Evolutionary conservation across 176 grass and related monocot species (phyloP).

Genomic region (Chloris gayana): DNA sequence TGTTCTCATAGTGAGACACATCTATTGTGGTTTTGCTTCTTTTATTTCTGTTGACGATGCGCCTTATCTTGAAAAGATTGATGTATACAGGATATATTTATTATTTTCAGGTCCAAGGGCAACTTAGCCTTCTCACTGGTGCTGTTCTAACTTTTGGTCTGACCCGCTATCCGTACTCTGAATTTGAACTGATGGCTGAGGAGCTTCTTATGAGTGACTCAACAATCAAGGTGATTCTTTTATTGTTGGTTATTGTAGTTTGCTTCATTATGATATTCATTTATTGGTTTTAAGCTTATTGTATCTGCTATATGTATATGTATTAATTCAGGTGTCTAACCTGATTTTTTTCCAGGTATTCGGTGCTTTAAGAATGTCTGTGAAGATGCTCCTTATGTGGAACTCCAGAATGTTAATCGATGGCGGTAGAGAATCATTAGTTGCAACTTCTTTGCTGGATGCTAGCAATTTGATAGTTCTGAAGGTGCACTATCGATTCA

Average conservation of each 20-base stretch:
- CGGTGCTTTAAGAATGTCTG: constrained; percentile 95
- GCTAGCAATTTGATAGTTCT: constrained; percentile 99
- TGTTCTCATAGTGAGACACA: constrained; percentile 28
- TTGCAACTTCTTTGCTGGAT: constrained; percentile 91
- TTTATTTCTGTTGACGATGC: constrained; percentile 12
- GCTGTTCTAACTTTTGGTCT: constrained; percentile 91
- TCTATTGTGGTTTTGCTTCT: constrained; percentile 2
- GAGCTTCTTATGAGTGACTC: constrained; percentile 99
- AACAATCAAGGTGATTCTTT: constrained; percentile 77
- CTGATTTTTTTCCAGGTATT: constrained; percentile 68
- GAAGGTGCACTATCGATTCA: constrained; percentile 56
- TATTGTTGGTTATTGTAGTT: constrained; percentile 32
- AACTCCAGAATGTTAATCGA: constrained; percentile 94
- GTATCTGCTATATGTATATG: constrained; percentile 16
- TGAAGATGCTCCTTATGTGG: constrained; percentile 99
- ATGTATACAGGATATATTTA: constrained; percentile 29
- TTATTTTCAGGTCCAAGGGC: constrained; percentile 90
- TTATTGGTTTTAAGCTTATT: constrained; percentile 9
- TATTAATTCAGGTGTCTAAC: constrained; percentile 16
- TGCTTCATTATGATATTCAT: not conserved
- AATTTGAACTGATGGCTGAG: constrained; percentile 99
- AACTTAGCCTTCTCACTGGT: constrained; percentile 85
- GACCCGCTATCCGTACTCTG: constrained; percentile 87
- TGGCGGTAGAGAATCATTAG: constrained; percentile 87
- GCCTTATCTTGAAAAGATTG: constrained; percentile 23